Percentiles rank a stretch among this genome's conserved stretches.
Conservation (phyloP, 1,139 yeast genomes). For the Geotrichum siamense region DNA sequence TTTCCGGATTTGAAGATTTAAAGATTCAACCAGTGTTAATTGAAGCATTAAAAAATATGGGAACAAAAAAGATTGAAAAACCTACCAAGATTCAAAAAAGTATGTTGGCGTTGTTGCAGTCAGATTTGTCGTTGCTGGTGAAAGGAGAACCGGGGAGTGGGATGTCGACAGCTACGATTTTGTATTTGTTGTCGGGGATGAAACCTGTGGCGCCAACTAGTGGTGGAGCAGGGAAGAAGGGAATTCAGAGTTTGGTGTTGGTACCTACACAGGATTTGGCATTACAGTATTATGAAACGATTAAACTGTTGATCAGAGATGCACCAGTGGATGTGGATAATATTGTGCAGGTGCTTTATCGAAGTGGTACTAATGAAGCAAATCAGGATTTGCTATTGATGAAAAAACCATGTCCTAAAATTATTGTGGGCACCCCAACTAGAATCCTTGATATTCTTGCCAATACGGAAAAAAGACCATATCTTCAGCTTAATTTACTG, state of each 20-base stretch:
- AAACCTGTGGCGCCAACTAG: neutral
- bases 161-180: conserved; percentile 26
- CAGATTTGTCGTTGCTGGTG: conserved; percentile 29
- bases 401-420: conserved; percentile 66
- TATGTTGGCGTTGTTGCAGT: conserved; percentile 28
- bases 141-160: conserved; percentile 30
- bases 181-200: conserved; percentile 24
- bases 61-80: conserved; percentile 17
- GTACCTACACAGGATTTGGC: conserved; percentile 85
- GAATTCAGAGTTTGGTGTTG: conserved; percentile 41
- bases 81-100: conserved; percentile 31
- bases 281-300: conserved; percentile 50
- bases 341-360: conserved; percentile 49
- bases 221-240: neutral
- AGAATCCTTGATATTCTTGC: conserved; percentile 66
- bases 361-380: conserved; percentile 72
- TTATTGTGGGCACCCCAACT: conserved; percentile 81
- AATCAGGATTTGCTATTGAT: conserved; percentile 62
- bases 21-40: conserved; percentile 19
- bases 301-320: conserved; percentile 37
- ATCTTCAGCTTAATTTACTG: conserved; percentile 21
- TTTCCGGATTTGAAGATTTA: conserved; percentile 23
- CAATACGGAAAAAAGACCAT: conserved; percentile 18
- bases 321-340: conserved; percentile 40
- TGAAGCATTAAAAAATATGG: conserved; percentile 13